Evolutionary conservation across 805 yeast species (phyloP).

Genomic region (Pichia scutulata): DNA sequence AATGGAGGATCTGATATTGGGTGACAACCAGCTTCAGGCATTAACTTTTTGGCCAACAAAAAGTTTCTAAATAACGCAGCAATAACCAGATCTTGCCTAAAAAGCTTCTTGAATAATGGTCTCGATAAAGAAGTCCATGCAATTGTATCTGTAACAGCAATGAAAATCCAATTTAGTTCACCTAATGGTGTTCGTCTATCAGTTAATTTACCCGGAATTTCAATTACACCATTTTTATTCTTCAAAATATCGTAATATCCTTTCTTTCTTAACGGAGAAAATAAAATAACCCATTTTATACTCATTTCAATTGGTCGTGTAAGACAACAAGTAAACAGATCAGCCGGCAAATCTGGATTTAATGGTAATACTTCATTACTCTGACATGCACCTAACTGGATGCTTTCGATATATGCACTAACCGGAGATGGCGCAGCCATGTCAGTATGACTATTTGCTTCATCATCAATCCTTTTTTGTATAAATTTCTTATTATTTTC

Average conservation of each 20-base stretch:
- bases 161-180: constrained; percentile 94
- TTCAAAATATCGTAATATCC: constrained; percentile 42
- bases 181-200: constrained; percentile 95
- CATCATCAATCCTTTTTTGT: constrained; percentile 83
- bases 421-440: constrained; percentile 51
- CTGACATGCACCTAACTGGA: constrained; percentile 88
- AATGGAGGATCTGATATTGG: constrained; percentile 91
- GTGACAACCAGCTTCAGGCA: constrained; percentile 90
- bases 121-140: constrained; percentile 93
- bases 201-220: constrained; percentile 83
- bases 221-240: constrained; percentile 47
- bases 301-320: constrained; percentile 95
- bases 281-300: constrained; percentile 84
- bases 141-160: constrained; percentile 95
- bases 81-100: constrained; percentile 93
- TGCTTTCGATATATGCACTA: constrained; percentile 71
- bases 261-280: constrained; percentile 52
- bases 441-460: constrained; percentile 53
- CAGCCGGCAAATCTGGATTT: constrained; percentile 94
- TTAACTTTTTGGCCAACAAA: constrained; percentile 80
- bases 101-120: constrained; percentile 79
- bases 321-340: constrained; percentile 87
- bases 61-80: constrained; percentile 94
- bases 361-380: constrained; percentile 82
- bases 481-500: constrained; percentile 84